Conservation (phyloP, 352 stramenopile species). For the Lagenidium sp. region DNA sequence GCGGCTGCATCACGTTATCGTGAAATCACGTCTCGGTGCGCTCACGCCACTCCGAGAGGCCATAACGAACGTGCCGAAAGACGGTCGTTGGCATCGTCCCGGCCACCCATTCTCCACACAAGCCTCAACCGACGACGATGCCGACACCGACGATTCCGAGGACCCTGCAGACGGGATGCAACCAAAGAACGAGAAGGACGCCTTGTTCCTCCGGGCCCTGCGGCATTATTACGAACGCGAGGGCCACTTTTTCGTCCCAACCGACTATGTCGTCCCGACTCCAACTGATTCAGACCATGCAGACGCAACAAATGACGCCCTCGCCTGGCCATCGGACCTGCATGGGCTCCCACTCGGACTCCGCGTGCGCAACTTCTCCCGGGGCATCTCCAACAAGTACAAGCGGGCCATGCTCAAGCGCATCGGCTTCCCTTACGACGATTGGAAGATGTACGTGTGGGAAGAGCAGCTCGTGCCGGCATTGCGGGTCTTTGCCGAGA, state of each 20-base stretch:
- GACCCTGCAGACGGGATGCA: no score
- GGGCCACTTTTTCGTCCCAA: slow-evolving; percentile 66
- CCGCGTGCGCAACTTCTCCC: slow-evolving; percentile 45
- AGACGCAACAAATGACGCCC: neutral
- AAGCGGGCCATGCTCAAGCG: slow-evolving; percentile 44
- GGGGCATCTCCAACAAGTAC: slow-evolving; percentile 42
- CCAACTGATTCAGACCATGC: neutral
- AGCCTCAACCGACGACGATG: neutral
- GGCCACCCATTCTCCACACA: no score
- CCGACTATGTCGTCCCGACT: slow-evolving; percentile 39
- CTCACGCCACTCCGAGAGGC: no score
- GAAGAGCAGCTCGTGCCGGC: slow-evolving; percentile 59
- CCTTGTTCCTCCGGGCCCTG: slow-evolving; percentile 39
- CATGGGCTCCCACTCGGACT: slow-evolving; percentile 42
- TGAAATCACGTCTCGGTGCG: no score
- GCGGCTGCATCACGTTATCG: no score
- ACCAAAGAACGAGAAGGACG: slow-evolving; percentile 27
- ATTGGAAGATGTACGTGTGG: slow-evolving; percentile 71
- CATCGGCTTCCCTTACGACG: slow-evolving; percentile 55
- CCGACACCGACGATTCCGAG: no score
- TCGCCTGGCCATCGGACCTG: slow-evolving; percentile 33
- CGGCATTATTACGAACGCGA: slow-evolving; percentile 38
- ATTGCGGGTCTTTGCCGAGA: slow-evolving; percentile 68
- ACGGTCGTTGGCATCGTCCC: no score
- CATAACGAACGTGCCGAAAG: no score